Conservation (phyloP, 805 yeast species). For the Metschnikowia dekortorum region DNA sequence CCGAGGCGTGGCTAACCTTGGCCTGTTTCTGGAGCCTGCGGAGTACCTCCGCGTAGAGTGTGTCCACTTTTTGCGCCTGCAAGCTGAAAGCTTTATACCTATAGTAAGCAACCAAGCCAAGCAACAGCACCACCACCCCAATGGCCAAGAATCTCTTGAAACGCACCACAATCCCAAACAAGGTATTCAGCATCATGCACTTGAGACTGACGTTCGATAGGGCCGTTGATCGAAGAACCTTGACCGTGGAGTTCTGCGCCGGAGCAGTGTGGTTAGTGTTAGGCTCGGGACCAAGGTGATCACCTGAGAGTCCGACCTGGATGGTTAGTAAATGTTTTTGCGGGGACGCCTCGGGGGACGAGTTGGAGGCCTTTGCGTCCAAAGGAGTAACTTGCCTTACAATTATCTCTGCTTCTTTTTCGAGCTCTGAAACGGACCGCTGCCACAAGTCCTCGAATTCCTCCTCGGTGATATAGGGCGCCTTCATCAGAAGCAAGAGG, state of each 20-base stretch:
- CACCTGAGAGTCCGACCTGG: conserved; percentile 20
- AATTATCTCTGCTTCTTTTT: conserved; percentile 63
- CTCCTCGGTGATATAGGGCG: conserved; percentile 46
- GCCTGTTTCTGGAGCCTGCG: conserved; percentile 48
- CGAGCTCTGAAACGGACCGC: conserved; percentile 56
- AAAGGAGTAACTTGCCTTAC: conserved; percentile 64
- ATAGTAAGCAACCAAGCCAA: conserved; percentile 20
- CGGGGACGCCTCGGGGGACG: background rate
- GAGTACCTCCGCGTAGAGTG: conserved; percentile 46
- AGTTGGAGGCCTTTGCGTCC: background rate
- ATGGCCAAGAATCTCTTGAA: conserved; percentile 20
- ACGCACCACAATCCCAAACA: conserved; percentile 34
- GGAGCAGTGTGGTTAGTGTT: conserved; percentile 36
- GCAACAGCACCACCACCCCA: conserved; percentile 12
- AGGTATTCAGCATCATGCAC: conserved; percentile 53
- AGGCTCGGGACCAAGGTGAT: conserved; percentile 21
- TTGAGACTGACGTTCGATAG: conserved; percentile 53
- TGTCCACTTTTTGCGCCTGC: conserved; percentile 40
- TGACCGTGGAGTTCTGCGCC: conserved; percentile 38
- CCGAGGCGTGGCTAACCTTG: conserved; percentile 23
- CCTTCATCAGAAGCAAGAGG: conserved; percentile 43
- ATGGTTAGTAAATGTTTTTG: conserved; percentile 23
- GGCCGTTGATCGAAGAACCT: conserved; percentile 72
- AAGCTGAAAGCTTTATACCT: conserved; percentile 34
- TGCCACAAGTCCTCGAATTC: conserved; percentile 77